Base-by-base conservation (phyloP, 179 eudicot species). In the Silene noctiflora region DNA sequence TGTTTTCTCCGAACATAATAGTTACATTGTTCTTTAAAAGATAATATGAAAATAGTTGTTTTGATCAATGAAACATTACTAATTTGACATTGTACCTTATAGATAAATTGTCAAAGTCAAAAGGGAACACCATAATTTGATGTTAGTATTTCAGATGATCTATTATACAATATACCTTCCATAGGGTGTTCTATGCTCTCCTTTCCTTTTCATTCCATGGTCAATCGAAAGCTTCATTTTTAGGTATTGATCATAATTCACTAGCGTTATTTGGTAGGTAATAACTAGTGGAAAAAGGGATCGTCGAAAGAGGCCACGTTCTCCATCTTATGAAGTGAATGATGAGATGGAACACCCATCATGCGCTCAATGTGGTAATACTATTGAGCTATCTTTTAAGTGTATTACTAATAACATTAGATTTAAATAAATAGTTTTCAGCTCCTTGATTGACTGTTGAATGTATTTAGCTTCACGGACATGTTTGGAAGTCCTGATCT, bases 291-390 rank as follows among this genome's bases (percentile, higher is more conserved):
- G 91, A 64, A 89, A 81, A 81, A 82, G 70, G 74, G 56, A 58
- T 80, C 68, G 64, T 35, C 87, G 87, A 79, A 94, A 94, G 84
- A 90, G 98, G 88, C 76, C 70, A 29, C 90, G 79, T 46, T 79
- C 86, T 73, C 71, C 83, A 69, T 25, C 63, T 55, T 58, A 62
- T 69, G 84, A 85, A 71, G 90, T 83, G 48, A 75, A 65, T 71
- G 78, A 69, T 48, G 83, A 62, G 8, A 67, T 60, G 64, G 91
- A 85, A 9, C 63, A 16, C 46, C 86, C 78, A 70, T 76, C 90
- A 68, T 94, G 97, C 82, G 90, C 85, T 75, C 98, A 92, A 69
- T 92, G 97, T 77, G 96, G 96, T 94, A 94, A 67, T 60, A 20
- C 44, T 69, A 22, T 62, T 11, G 9, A 14, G 10, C 17, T 24